Percentiles rank a stretch among this genome's conserved stretches.
These are phyloP conservation scores for Neonectria coccinea DNA, from an alignment of 2,329 filamentous ascomycete genomes.

Conservation along the genomic window DNA sequence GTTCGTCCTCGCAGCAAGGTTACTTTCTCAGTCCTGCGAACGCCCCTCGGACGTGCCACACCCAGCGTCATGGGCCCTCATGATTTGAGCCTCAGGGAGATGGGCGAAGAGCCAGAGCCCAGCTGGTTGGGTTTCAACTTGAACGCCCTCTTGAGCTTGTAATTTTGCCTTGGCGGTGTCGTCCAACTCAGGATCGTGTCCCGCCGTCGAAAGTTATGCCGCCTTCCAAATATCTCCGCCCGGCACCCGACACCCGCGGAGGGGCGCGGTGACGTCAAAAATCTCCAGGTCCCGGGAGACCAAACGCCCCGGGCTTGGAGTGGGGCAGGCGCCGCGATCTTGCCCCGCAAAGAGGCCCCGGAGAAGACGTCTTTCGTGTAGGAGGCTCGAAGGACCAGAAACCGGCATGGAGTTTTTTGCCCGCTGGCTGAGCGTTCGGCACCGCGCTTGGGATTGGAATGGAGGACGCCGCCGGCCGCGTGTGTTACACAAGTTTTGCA, in stretches of 20 bases:
- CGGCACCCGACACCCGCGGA: slow-evolving; percentile 66
- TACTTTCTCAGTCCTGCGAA: neutral
- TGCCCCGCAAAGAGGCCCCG: slow-evolving; percentile 82
- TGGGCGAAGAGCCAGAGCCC: slow-evolving; percentile 8
- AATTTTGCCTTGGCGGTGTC: slow-evolving; percentile 55
- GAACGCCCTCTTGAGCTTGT: neutral
- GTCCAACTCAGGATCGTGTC: slow-evolving; percentile 64
- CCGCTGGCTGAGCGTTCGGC: slow-evolving; percentile 42
- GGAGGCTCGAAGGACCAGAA: neutral
- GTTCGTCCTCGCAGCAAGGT: neutral
- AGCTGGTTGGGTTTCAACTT: neutral
- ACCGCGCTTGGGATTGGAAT: neutral
- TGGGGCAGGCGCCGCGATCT: slow-evolving; percentile 70
- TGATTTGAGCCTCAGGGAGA: slow-evolving; percentile 17
- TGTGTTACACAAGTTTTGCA: neutral
- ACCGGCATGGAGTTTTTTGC: neutral
- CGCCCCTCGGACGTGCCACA: neutral
- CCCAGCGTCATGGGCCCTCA: neutral
- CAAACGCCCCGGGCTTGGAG: slow-evolving; percentile 76
- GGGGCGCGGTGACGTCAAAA: slow-evolving; percentile 70
- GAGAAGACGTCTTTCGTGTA: slow-evolving; percentile 56
- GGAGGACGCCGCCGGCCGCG: neutral
- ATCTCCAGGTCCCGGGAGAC: slow-evolving; percentile 84
- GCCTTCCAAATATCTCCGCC: slow-evolving; percentile 30
- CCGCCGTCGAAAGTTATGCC: slow-evolving; percentile 74